Percentiles rank a stretch among this genome's conserved stretches.
Conservation (phyloP, 257 asterid species). For the Solanum virginianum region DNA sequence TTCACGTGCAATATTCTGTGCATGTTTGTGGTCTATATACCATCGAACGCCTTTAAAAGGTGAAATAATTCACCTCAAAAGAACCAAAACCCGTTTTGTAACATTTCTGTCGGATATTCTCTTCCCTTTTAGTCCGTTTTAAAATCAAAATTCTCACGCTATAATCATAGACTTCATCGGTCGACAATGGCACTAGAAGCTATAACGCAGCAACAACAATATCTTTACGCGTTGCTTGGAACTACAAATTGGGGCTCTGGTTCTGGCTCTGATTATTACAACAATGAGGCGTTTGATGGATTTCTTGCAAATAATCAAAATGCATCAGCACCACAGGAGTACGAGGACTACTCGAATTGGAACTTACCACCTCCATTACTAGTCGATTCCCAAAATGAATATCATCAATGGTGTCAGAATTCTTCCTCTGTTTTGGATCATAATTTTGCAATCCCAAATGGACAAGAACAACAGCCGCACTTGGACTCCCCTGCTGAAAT, state of each 20-base stretch:
- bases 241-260: slow-evolving; percentile 1
- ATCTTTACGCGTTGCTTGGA: background rate
- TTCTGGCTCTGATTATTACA: background rate
- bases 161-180: background rate
- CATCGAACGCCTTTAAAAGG: slow-evolving; percentile 1
- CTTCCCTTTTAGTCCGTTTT: background rate
- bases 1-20: slow-evolving; percentile 12
- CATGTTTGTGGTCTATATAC: background rate
- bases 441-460: background rate
- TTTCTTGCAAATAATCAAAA: background rate
- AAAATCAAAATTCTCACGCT: background rate
- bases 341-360: background rate
- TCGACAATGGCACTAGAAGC: slow-evolving; percentile 21
- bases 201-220: slow-evolving; percentile 8
- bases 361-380: background rate
- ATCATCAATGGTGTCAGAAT: background rate
- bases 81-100: background rate
- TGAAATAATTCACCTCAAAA: background rate
- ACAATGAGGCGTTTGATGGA: background rate
- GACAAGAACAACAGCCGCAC: background rate
- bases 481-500: background rate
- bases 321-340: background rate
- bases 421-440: background rate
- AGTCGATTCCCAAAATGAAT: background rate
- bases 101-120: background rate